Evolutionary conservation across 108 stramenopile species (phyloP), one percentile per base, ranked within the genome.

Genomic region (Epipyxis sp.): DNA sequence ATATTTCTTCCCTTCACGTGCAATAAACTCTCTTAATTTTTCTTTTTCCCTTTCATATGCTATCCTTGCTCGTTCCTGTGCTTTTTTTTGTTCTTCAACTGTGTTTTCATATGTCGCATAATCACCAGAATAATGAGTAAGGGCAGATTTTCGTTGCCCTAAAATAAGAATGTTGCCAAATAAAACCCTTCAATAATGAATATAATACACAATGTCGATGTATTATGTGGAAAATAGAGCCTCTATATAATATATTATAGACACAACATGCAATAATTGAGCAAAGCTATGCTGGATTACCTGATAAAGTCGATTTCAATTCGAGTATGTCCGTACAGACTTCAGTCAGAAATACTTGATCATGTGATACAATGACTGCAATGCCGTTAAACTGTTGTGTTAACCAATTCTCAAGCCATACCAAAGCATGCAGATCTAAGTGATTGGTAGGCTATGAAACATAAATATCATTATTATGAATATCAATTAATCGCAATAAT

Each of bases 381-480:
- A 68, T 68, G 29, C 65, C 65, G 29, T 68, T 16, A 25, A 68
- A 68, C 13, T 41, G 20, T 16, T 68, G 13, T 20, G 65, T 68
- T 25, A 68, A 37, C 35, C 40, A 68, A 37, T 68, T 68, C 65
- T 68, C 65, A 16, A 68, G 65, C 65, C 65, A 68, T 13, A 68
- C 65, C 39, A 68, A 37, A 41, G 65, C 65, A 25, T 68, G 65
- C 35, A 68, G 20, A 25, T 68, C 65, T 20, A 68, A 41, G 40
- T 68, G 65, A 37, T 68, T 68, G 16, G 65, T 68, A 68, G 65
- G 65, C 65, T 68, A 68, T 37, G 41, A 41, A 20, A 68, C 35
- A 68, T 20, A 40, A 16, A n/a, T n/a, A n/a, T n/a, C n/a, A n/a
- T n/a, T n/a, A n/a, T n/a, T n/a, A n/a, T n/a, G n/a, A n/a, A n/a